A percentile compares a stretch with the other conserved stretches of the same genome.
These are phyloP conservation scores for Xenoacremonium recifei DNA, from an alignment of 2,329 filamentous ascomycete species.

Conservation along the genomic window DNA sequence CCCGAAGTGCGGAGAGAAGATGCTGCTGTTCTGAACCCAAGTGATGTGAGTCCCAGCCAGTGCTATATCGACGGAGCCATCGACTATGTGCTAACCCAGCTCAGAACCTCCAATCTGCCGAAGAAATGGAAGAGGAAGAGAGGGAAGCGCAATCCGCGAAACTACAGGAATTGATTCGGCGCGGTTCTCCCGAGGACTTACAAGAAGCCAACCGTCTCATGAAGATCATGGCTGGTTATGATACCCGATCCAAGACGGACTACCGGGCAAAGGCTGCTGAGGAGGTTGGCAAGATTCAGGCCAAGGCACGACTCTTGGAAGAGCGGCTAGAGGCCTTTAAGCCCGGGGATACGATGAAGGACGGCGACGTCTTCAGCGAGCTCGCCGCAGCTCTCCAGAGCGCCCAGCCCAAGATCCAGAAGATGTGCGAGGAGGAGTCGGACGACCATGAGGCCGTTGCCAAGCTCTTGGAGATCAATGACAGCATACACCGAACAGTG, in stretches of 20 bases:
- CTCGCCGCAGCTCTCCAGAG: constrained; percentile 85
- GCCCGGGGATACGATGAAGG: constrained; percentile 73
- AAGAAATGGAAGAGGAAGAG: constrained; percentile 99
- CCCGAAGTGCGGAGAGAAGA: constrained; percentile 90
- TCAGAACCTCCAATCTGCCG: constrained; percentile 90
- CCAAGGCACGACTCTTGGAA: constrained; percentile 88
- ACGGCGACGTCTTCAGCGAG: constrained; percentile 74
- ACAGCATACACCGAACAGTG: constrained; percentile 96
- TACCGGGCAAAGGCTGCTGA: constrained; percentile 97
- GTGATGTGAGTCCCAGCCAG: constrained; percentile 67
- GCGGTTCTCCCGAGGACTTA: constrained; percentile 87
- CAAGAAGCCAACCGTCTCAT: constrained; percentile 97
- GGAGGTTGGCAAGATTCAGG: constrained; percentile 90
- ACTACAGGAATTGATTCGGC: constrained; percentile 90
- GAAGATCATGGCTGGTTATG: constrained; percentile 99
- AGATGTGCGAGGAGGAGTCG: constrained; percentile 98
- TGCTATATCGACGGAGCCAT: background rate
- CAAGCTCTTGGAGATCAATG: constrained; percentile 94
- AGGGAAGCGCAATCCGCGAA: constrained; percentile 95
- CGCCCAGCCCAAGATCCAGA: constrained; percentile 97
- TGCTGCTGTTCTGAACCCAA: constrained; percentile 93
- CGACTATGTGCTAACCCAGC: constrained; percentile 40
- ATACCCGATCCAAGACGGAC: constrained; percentile 93
- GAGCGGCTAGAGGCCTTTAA: constrained; percentile 86
- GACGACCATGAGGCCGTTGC: constrained; percentile 95